Base-by-base conservation (phyloP, 176 grass and related monocot genomes). In the Oryza rufipogon region DNA sequence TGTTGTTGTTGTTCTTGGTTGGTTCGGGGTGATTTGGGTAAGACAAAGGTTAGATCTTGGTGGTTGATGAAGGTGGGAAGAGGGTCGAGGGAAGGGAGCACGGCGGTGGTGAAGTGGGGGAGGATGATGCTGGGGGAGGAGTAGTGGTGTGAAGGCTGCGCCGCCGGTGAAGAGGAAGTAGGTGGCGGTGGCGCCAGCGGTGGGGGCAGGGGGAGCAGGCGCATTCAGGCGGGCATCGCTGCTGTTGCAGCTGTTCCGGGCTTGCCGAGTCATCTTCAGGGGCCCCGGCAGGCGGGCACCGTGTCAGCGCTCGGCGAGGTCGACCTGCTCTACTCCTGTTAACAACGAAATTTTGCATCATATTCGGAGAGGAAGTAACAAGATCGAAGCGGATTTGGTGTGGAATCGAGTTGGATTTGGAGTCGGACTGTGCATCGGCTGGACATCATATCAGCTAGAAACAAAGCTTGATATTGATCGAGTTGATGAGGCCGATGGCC, bases 251-350 rank as follows among this genome's bases (percentile, higher is more conserved):
- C 87, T 98, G 56, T 98, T 98, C 82, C 86, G 76, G 75, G 85
- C 91, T 1, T 98, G 96, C 86, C 90, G 90, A 76, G 83, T 84
- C 68, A 91, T 93, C 72, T 98, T 98, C 87, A 56, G 75, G 60
- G 96, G 96, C 0, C 83, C 87, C 7, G 23, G 23, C 23, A 25
- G 23, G 23, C 0, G 23, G 96, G 87, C 60, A 95, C 92, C 69
- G 89, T 98, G 12, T 93, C 93, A 49, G 67, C 9, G 32, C 91
- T 87, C 19, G 67, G 74, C 46, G 85, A 98, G 39, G 96, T 93
- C 63, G 65, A 61, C 11, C 77, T 89, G 77, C 82, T 98, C 64
- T 78, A 83, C 71, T 80, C 54, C 38, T 25, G 23, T 25, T 25
- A 25, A 25, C 23, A 25, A 25, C 1, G 23, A 25, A 25, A 25